These are phyloP conservation scores for Ceratobasidium sp. DNA, from an alignment of 1,284 basidiomycete genomes.

Conservation along the genomic window DNA sequence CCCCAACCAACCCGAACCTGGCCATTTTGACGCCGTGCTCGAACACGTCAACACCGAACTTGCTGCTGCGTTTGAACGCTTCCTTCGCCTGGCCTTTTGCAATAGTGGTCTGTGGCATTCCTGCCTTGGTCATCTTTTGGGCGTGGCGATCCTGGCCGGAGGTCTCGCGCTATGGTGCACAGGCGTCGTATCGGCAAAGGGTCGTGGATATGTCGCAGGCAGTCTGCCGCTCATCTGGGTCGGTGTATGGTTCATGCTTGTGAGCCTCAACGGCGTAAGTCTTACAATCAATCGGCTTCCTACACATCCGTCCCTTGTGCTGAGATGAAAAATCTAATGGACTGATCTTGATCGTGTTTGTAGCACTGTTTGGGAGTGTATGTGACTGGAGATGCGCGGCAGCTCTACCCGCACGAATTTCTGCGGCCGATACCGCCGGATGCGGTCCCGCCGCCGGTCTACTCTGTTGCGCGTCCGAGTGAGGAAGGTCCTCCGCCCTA, in stretches of 20 bases:
- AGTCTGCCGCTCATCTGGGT: constrained; percentile 33
- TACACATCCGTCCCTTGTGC: not conserved
- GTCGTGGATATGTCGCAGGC: not conserved
- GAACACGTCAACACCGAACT: constrained; percentile 1
- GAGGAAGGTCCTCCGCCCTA: not conserved
- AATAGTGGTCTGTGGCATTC: constrained; percentile 33
- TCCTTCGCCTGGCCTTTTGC: constrained; percentile 14
- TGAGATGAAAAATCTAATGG: not conserved
- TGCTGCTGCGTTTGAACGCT: not conserved
- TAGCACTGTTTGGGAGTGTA: constrained; percentile 29
- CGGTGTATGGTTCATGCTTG: constrained; percentile 33
- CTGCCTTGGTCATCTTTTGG: not conserved
- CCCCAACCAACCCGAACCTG: constrained; percentile 28
- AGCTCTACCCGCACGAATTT: constrained; percentile 32
- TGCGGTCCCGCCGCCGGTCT: constrained; percentile 2
- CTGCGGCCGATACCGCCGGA: not conserved
- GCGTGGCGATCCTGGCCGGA: constrained; percentile 1
- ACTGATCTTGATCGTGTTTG: not conserved
- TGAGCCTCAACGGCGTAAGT: constrained; percentile 31
- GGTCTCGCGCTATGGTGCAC: constrained; percentile 22
- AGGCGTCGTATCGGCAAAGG: not conserved
- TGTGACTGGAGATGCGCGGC: constrained; percentile 25
- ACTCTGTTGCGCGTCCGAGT: constrained; percentile 5
- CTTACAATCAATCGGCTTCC: constrained; percentile 10
- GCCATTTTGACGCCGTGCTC: constrained; percentile 14